These are phyloP conservation scores for Toxicodendron radicans DNA, from an alignment of 345 rosid species.

Conservation along the genomic window DNA sequence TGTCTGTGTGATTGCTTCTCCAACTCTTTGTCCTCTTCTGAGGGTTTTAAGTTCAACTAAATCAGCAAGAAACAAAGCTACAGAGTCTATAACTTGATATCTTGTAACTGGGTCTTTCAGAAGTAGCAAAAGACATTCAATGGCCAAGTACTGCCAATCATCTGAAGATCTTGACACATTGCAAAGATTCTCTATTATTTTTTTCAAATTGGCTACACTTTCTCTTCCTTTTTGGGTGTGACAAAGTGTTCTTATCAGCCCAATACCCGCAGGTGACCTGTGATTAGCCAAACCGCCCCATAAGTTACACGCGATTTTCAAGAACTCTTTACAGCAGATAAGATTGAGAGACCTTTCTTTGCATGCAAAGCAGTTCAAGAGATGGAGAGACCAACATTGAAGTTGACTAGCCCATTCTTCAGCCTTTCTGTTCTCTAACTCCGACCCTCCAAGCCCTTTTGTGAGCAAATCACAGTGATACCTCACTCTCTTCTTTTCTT, in stretches of 20 bases:
- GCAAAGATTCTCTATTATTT: constrained; percentile 50
- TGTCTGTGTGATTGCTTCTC: constrained; percentile 54
- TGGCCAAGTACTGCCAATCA: constrained; percentile 62
- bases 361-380: constrained; percentile 67
- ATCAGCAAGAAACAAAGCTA: constrained; percentile 53
- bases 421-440: constrained; percentile 58
- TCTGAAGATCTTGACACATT: constrained; percentile 69
- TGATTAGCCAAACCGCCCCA: constrained; percentile 69
- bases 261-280: constrained; percentile 64
- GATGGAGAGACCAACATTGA: constrained; percentile 67
- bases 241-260: constrained; percentile 59
- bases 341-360: constrained; percentile 41
- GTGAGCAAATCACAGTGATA: constrained; percentile 76
- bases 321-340: constrained; percentile 50
- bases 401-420: constrained; percentile 86
- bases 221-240: constrained; percentile 56
- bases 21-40: constrained; percentile 33
- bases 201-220: constrained; percentile 35
- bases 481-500: constrained; percentile 46
- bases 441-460: constrained; percentile 66
- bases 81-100: constrained; percentile 46
- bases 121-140: constrained; percentile 61
- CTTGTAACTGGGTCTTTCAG: constrained; percentile 64
- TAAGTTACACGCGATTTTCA: constrained; percentile 47
- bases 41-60: constrained; percentile 54